Conservation (phyloP, 1,139 yeast species). For the Martiniozyma asiatica region DNA sequence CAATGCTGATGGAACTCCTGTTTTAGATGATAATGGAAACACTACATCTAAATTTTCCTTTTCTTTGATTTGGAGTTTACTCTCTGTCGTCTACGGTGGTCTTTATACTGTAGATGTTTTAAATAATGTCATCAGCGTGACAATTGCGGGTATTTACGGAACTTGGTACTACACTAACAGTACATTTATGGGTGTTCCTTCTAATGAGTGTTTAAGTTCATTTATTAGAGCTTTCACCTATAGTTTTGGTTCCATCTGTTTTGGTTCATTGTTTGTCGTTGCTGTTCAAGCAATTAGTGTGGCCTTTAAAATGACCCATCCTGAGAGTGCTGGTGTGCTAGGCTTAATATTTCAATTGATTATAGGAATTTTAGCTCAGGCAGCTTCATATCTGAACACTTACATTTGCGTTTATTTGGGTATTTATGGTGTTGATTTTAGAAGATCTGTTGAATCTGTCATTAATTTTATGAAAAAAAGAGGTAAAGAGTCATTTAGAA, state of each 20-base stretch:
- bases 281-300: slow-evolving; percentile 41
- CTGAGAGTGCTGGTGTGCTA: slow-evolving; percentile 21
- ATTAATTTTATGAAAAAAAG: slow-evolving; percentile 63
- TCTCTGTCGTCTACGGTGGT: slow-evolving; percentile 47
- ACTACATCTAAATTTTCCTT: slow-evolving; percentile 60
- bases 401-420: slow-evolving; percentile 86
- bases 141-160: slow-evolving; percentile 79
- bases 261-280: slow-evolving; percentile 77
- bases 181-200: slow-evolving; percentile 74
- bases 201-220: slow-evolving; percentile 71
- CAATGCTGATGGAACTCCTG: slow-evolving; percentile 40
- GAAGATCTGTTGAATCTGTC: slow-evolving; percentile 67
- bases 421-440: slow-evolving; percentile 68
- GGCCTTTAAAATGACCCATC: slow-evolving; percentile 11
- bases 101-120: slow-evolving; percentile 78
- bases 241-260: slow-evolving; percentile 83
- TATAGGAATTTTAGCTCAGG: slow-evolving; percentile 22
- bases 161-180: slow-evolving; percentile 75
- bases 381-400: slow-evolving; percentile 61
- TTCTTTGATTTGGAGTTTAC: slow-evolving; percentile 48
- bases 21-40: slow-evolving; percentile 25
- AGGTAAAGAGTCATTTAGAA: slow-evolving; percentile 48
- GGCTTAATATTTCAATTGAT: slow-evolving; percentile 45
- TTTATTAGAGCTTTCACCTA: slow-evolving; percentile 74
- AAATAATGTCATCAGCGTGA: slow-evolving; percentile 73